These are phyloP conservation scores for Talaromyces rugulosus DNA, from an alignment of 2,329 filamentous ascomycete genomes.

Conservation along the genomic window DNA sequence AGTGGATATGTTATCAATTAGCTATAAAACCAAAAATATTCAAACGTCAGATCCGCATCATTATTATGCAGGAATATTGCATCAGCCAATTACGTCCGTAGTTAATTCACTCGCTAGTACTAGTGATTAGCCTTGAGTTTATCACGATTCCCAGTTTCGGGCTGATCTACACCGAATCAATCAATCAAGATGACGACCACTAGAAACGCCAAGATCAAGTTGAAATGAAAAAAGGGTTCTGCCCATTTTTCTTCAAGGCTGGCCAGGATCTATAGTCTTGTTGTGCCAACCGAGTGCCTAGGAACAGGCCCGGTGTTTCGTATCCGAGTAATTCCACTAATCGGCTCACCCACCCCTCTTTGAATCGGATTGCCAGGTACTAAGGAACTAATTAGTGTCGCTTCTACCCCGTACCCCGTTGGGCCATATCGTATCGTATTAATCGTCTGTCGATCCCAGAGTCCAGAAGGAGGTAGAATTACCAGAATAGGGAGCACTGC, in stretches of 20 bases:
- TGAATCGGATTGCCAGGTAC: neutral
- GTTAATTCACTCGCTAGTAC: neutral
- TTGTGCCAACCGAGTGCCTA: neutral
- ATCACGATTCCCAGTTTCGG: neutral
- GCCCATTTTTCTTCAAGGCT: neutral
- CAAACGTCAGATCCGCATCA: neutral
- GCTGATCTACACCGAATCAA: neutral
- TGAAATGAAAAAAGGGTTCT: neutral
- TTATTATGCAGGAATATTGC: neutral
- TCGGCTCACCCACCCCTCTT: neutral
- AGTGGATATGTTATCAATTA: neutral
- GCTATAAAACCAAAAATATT: neutral
- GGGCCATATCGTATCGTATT: neutral
- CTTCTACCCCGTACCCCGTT: neutral
- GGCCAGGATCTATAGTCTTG: neutral
- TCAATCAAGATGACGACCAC: neutral
- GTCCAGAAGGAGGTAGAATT: neutral
- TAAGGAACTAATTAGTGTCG: neutral
- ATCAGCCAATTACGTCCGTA: neutral
- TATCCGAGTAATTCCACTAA: neutral
- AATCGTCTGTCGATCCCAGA: neutral
- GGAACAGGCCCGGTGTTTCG: neutral
- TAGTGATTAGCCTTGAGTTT: neutral
- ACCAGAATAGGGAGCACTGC: too few relatives aligned
- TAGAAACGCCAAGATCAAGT: neutral